These are phyloP conservation scores for Colletotrichum gigasporum DNA, from an alignment of 2,329 filamentous ascomycete genomes.

Conservation along the genomic window DNA sequence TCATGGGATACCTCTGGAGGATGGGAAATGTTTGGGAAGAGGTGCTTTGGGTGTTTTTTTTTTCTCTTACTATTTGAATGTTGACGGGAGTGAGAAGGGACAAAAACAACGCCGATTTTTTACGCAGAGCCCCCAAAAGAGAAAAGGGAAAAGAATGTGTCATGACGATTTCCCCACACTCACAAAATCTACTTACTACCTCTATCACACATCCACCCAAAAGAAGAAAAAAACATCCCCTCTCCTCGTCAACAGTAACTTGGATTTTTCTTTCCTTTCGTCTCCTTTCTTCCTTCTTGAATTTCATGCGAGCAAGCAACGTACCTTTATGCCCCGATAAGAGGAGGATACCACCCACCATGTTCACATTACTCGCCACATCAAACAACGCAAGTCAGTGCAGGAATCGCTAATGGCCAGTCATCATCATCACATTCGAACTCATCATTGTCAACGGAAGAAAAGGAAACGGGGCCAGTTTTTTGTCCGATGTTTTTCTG, in stretches of 20 bases:
- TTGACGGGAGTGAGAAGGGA: neutral
- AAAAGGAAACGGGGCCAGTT: constrained; percentile 3
- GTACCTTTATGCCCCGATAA: constrained; percentile 15
- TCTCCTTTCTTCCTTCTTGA: neutral
- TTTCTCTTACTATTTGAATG: neutral
- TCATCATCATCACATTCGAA: constrained; percentile 1
- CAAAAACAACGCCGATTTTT: neutral
- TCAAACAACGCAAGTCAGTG: constrained; percentile 2
- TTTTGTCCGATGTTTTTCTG: neutral
- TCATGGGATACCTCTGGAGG: constrained; percentile 5
- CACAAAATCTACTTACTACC: constrained; percentile 3
- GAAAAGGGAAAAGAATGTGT: neutral
- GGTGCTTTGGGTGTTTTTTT: constrained; percentile 5
- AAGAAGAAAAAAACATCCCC: too few relatives aligned
- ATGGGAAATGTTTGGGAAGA: neutral
- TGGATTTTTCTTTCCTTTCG: neutral
- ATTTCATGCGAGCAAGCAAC: constrained; percentile 1
- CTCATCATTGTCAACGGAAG: constrained; percentile 4
- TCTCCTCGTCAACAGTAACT: neutral
- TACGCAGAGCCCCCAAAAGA: neutral
- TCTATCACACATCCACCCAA: neutral
- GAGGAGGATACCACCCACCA: constrained; percentile 10
- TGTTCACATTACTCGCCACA: constrained; percentile 6
- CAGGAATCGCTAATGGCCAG: constrained; percentile 8
- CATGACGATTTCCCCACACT: constrained; percentile 13